These are phyloP conservation scores for Medicago arabica DNA, from an alignment of 306 rosid species.

Conservation along the genomic window DNA sequence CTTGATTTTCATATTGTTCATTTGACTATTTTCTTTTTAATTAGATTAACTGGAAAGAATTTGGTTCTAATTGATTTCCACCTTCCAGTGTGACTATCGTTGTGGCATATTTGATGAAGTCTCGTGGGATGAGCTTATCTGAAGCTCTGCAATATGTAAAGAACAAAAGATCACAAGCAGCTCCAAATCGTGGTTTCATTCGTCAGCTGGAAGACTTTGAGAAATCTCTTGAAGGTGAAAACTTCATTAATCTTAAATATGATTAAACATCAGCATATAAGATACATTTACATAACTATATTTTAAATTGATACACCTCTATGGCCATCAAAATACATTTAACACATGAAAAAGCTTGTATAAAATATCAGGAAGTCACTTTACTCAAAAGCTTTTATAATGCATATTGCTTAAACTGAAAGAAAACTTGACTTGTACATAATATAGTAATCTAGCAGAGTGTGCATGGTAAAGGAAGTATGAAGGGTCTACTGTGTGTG, in stretches of 20 bases:
- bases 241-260: constrained; percentile 10
- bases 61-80: constrained; percentile 16
- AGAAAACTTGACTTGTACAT: constrained; percentile 3
- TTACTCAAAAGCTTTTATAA: neutral
- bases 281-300: constrained; percentile 24
- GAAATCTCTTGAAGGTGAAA: constrained; percentile 63
- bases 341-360: constrained; percentile 14
- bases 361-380: neutral
- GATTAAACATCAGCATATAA: constrained; percentile 1
- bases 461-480: constrained; percentile 9
- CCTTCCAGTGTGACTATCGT: constrained; percentile 76
- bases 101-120: constrained; percentile 87
- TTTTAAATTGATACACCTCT: constrained; percentile 9
- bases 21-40: constrained; percentile 26
- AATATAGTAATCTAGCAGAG: constrained; percentile 13
- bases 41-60: constrained; percentile 17
- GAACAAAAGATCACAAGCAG: constrained; percentile 63
- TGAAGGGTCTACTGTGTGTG: neutral
- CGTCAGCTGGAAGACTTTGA: constrained; percentile 69
- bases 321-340: constrained; percentile 3
- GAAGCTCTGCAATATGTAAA: constrained; percentile 73
- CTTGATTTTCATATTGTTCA: neutral
- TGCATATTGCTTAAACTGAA: no score
- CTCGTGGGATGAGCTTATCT: constrained; percentile 63
- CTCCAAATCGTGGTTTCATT: constrained; percentile 81